Percentiles rank a stretch among this genome's conserved stretches.
These are phyloP conservation scores for Trametes pubescens DNA, from an alignment of 1,284 basidiomycete genomes.

Conservation along the genomic window DNA sequence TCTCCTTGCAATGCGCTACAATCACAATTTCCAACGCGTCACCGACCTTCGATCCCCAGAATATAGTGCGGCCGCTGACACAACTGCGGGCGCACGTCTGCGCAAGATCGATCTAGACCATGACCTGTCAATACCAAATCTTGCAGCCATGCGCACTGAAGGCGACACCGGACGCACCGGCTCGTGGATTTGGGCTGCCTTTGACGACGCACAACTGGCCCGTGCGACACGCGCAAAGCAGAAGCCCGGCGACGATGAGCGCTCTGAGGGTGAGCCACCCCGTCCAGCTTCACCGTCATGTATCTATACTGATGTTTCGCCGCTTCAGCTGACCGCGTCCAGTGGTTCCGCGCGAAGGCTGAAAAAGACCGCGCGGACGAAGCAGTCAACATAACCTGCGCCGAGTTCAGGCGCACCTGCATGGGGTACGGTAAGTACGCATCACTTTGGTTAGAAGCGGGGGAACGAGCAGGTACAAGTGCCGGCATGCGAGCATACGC, in stretches of 20 bases:
- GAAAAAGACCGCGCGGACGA: not conserved
- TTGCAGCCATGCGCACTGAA: not conserved
- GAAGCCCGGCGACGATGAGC: no score
- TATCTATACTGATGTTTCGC: not conserved
- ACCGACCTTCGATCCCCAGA: not conserved
- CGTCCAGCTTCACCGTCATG: no score
- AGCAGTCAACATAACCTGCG: not conserved
- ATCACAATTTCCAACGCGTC: not conserved
- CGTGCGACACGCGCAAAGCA: no score
- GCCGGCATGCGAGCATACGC: not conserved
- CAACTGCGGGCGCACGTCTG: not conserved
- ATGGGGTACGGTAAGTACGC: not conserved
- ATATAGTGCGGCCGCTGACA: not conserved
- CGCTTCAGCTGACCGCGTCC: not conserved
- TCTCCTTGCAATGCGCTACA: not conserved
- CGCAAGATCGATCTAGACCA: not conserved
- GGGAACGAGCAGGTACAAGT: no score
- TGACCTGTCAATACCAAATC: conserved; percentile 2
- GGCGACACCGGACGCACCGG: not conserved
- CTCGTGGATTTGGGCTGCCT: conserved; percentile 8
- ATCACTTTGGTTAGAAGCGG: no score
- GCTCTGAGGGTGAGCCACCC: no score
- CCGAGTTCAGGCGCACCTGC: not conserved
- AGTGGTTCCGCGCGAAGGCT: conserved; percentile 1
- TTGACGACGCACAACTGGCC: no score